Evolutionary conservation across 2,329 filamentous ascomycete genomes (phyloP), one percentile per base, ranked within the genome.

Genomic region (Colletotrichum horii): DNA sequence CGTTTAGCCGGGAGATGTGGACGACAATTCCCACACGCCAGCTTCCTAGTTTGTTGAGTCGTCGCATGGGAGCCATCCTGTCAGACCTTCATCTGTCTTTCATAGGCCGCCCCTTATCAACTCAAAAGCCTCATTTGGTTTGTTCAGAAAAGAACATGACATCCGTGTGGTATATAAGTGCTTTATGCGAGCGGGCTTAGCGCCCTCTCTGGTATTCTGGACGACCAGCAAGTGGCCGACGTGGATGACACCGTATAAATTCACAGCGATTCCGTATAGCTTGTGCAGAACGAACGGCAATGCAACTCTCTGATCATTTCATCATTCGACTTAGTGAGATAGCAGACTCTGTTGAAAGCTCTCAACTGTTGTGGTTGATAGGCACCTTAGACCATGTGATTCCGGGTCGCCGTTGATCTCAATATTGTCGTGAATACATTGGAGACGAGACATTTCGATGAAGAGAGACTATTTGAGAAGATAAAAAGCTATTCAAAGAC

Each of bases 381-480:
- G 19, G 11, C 11, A 43, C 38, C 19, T n/a, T 8, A 6, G 9
- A 12, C 9, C 6, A 48, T 22, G 4, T n/a, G 22, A 22, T 48
- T 7, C 12, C n/a, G 3, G 3, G 0, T 7, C n/a, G 12, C 43
- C 0, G 11, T 14, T 7, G 36, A 48, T 22, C 19, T 48, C 2
- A 14, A 6, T 48, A 48, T 48, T 12, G 19, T 48, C 2, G 6
- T 22, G 19, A 48, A 48, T 48, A n/a, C 43, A 12, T 48, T 6
- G 5, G 6, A 48, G 12, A 11, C 19, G 19, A 48, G 19, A 11
- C 1, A 3, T 12, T 5, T 2, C 6, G 12, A 48, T 22, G 43
- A 22, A 4, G 9, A 6, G 43, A 12, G 19, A 48, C 4, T 4
- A 12, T 48, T 12, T 48, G 1, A 19, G n/a, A 5, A 48, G 19